Evolutionary conservation across 169 alveolate species (phyloP).

Genomic region (Plasmodium yoelii): DNA sequence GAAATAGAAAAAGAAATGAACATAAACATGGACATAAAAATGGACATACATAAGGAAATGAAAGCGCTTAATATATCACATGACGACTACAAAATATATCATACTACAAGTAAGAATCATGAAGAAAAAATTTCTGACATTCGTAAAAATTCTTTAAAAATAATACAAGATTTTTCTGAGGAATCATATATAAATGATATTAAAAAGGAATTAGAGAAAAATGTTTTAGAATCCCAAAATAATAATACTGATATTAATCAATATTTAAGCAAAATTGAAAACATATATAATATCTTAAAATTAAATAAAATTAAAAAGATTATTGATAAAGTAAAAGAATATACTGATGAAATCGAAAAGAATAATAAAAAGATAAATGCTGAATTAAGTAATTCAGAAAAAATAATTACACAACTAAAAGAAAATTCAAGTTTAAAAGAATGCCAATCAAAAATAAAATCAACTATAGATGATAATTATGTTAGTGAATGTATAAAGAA

Average conservation of each 20-base stretch:
- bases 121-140: too few relatives aligned
- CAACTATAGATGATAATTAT: too few relatives aligned
- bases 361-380: not conserved
- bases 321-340: not conserved
- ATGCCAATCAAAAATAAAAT: too few relatives aligned
- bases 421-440: too few relatives aligned
- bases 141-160: too few relatives aligned
- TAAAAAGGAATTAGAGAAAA: not conserved
- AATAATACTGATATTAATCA: not conserved
- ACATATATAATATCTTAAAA: not conserved
- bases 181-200: not conserved
- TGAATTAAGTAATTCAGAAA: not conserved
- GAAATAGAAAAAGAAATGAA: too few relatives aligned
- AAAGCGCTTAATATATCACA: not conserved
- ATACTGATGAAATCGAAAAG: not conserved
- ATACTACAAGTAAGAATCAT: not conserved
- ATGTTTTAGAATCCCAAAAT: not conserved
- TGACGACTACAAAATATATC: not conserved
- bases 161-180: too few relatives aligned
- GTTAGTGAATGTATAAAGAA: too few relatives aligned
- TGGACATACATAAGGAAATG: too few relatives aligned
- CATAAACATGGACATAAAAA: too few relatives aligned
- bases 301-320: not conserved
- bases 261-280: not conserved
- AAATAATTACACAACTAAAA: too few relatives aligned